A percentile compares a stretch with the other conserved stretches of the same genome.
These are phyloP conservation scores for Monosporascus sp. DNA, from an alignment of 2,329 filamentous ascomycete species.

Conservation along the genomic window DNA sequence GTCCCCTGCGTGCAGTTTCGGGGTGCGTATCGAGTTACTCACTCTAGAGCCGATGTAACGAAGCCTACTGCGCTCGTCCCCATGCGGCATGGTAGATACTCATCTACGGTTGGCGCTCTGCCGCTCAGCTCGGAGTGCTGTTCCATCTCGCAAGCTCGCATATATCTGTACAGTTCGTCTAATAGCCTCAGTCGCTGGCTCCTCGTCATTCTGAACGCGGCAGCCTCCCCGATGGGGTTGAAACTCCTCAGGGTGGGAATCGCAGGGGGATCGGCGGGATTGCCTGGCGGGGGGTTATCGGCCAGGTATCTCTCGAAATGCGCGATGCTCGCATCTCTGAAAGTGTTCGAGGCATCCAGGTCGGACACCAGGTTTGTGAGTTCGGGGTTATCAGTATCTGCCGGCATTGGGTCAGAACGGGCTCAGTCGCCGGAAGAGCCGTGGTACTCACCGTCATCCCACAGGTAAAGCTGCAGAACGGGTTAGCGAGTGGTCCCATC, in stretches of 20 bases:
- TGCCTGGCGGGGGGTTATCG: background rate
- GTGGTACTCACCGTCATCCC: slow-evolving; percentile 2
- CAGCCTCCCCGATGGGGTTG: slow-evolving; percentile 6
- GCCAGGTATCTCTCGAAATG: slow-evolving; percentile 5
- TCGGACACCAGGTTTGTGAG: slow-evolving; percentile 1
- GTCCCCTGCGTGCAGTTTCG: background rate
- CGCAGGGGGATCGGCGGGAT: slow-evolving; percentile 1
- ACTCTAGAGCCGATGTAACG: background rate
- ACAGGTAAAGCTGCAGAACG: slow-evolving; percentile 8
- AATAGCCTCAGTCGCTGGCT: slow-evolving; percentile 4
- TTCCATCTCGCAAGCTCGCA: slow-evolving; percentile 5
- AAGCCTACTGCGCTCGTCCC: slow-evolving; percentile 7
- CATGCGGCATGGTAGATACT: slow-evolving; percentile 10
- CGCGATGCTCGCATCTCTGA: slow-evolving; percentile 2
- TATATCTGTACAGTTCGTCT: slow-evolving; percentile 3
- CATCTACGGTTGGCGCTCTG: slow-evolving; percentile 9
- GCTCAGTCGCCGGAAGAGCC: too few species aligned
- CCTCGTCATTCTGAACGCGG: slow-evolving; percentile 3
- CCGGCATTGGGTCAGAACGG: background rate
- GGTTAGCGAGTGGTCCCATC: background rate
- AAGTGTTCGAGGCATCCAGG: slow-evolving; percentile 6
- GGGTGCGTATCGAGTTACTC: background rate
- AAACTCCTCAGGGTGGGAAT: slow-evolving; percentile 6
- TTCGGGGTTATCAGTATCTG: slow-evolving; percentile 10
- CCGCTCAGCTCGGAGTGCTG: slow-evolving; percentile 12